Base-by-base conservation (phyloP, 257 asterid species). In the Penstemon barbatus region DNA sequence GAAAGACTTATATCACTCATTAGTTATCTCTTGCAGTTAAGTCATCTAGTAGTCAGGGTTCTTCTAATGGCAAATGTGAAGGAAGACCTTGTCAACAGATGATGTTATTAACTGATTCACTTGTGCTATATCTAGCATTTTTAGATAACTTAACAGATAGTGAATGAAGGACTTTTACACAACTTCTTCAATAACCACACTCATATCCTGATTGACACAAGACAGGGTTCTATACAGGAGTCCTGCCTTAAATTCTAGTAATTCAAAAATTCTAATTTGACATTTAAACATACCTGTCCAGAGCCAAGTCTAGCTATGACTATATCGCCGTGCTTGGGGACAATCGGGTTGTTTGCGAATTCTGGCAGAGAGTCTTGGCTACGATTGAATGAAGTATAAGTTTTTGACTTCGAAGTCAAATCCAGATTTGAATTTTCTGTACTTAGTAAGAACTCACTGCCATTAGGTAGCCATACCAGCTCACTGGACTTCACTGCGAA, bases 401-500 rank as follows among this genome's bases (percentile, higher is more conserved):
- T 87, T 81, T 77, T 84, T 48, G 74, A 42, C 78, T 81, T 87
- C 7, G 84, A 71, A 39, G 79, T 61, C 19, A 84, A 58, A 81
- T 77, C 84, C 13, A 58, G 67, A 65, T 81, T 73, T 43, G 71
- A 25, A 51, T 59, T 80, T 67, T 79, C 89, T 42, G 81, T 75
- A 60, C 73, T 71, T 69, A 79, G 75, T 42, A 64, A 4, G 65
- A 89, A 80, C 80, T 86, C 92, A 76, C 97, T 94, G 72, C 99
- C 97, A 60, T 74, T 67, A 4, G 99, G 97, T 57, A 85, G 80
- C 97, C 97, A 94, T 80, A 79, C 78, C 71, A 91, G 86, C 68
- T 91, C 89, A 64, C 73, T 52, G 19, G 99, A 82, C 69, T 61
- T 75, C 66, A 94, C 97, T 91, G 90, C 59, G 69, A n/a, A 43